These are phyloP conservation scores for Russula sp. DNA, from an alignment of 768 basidiomycete species.

Conservation along the genomic window DNA sequence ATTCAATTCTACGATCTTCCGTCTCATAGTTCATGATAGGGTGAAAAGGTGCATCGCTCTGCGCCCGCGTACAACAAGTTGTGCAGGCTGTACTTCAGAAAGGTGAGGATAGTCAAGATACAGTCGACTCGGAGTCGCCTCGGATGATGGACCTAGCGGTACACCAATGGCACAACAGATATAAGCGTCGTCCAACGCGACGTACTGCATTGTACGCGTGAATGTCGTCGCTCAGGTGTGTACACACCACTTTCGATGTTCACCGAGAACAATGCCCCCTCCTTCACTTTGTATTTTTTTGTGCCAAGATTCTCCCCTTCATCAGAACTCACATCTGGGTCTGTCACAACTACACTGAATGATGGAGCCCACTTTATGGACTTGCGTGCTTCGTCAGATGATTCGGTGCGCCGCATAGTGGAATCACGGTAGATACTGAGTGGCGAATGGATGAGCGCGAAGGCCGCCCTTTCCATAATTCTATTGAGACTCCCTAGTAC, in stretches of 20 bases:
- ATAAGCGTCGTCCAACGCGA: no score
- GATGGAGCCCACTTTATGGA: slow-evolving; percentile 28
- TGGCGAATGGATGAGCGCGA: slow-evolving; percentile 17
- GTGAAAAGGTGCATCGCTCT: slow-evolving; percentile 48
- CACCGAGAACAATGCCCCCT: no score
- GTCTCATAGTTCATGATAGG: slow-evolving; percentile 51
- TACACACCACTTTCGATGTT: no score
- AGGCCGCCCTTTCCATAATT: slow-evolving; percentile 16
- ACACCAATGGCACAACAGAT: no score
- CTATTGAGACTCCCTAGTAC: slow-evolving; percentile 9
- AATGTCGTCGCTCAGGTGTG: no score
- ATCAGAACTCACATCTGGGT: slow-evolving; percentile 20
- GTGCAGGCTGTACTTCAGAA: no score
- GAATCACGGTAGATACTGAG: slow-evolving; percentile 22
- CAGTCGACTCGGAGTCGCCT: no score
- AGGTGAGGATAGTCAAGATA: no score
- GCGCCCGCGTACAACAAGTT: slow-evolving; percentile 52
- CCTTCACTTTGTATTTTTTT: slow-evolving; percentile 20
- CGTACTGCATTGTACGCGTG: no score
- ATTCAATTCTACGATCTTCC: slow-evolving; percentile 45
- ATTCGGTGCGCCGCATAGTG: slow-evolving; percentile 25
- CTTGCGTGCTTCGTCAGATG: slow-evolving; percentile 19
- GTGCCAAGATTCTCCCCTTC: slow-evolving; percentile 24
- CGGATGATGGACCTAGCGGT: no score
- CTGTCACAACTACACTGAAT: slow-evolving; percentile 17